Evolutionary conservation across 306 rosid species (phyloP), one percentile per base, ranked within the genome.

Genomic region (Fragaria iinumae): DNA sequence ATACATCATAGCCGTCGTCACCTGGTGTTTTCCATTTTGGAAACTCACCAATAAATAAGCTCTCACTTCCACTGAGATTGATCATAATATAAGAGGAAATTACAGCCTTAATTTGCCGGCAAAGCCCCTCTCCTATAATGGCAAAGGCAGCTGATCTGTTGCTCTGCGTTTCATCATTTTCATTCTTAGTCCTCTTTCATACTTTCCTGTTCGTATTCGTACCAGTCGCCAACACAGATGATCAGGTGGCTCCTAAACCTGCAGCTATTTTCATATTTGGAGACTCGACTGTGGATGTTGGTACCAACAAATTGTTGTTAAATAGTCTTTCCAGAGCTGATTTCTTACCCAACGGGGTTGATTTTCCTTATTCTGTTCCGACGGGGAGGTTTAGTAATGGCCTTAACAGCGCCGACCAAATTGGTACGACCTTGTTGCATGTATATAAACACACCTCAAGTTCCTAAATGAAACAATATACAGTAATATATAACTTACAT

Each of bases 381-480:
- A 85, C 91, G 0, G 93, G 93, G 57, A 89, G 93, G 83, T 89
- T 89, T 70, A 85, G 87, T 63, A 89, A 87, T 76, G 91, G 89
- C 75, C 64, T 81, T 44, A 87, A 89, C 84, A 52, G 80, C 43
- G 86, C 86, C 67, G 93, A 89, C 72, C 77, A 79, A 49, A 71
- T 86, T 27, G 93, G 90, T 65, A 75, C 21, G 21, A 48, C 53
- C 53, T 48, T 48, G 53, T 50, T 47, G 50, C 13, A 45, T 17
- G 56, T 16, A 50, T 50, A 17, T 50, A 50, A 16, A 16, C 21
- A 50, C 32, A 50, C n/a, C 21, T 50, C 20, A 50, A 18, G 56
- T 50, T 50, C 56, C 20, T 50, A 17, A 49, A 13, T 20, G 8
- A 32, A 49, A 49, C 4, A 14, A 49, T 14, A 49, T 14, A 0